These are phyloP conservation scores for Lycium ferocissimum DNA, from an alignment of 257 asterid species.

Conservation along the genomic window DNA sequence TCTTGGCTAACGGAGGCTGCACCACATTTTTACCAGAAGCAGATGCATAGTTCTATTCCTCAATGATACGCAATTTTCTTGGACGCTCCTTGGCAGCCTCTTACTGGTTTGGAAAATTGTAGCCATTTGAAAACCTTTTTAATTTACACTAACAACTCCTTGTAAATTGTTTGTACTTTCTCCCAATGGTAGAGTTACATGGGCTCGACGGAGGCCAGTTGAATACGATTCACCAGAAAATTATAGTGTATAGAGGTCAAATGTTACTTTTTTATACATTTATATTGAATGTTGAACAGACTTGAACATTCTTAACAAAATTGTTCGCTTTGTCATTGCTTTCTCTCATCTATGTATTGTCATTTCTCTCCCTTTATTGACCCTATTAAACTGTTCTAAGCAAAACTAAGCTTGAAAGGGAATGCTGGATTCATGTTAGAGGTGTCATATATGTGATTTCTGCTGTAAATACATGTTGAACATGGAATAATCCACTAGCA, in stretches of 20 bases:
- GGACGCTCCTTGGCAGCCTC: background rate
- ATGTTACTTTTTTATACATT: background rate
- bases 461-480: too few relatives aligned
- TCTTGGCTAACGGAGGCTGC: conserved; percentile 90
- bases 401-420: too few relatives aligned
- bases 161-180: background rate
- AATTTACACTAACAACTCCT: background rate
- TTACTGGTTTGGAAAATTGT: background rate
- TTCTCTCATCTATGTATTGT: background rate
- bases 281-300: background rate
- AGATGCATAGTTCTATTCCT: conserved; percentile 50
- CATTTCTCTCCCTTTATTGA: too few relatives aligned
- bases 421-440: too few relatives aligned
- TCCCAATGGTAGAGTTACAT: background rate
- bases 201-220: background rate
- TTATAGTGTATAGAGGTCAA: background rate
- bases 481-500: too few relatives aligned
- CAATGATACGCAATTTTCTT: conserved; percentile 41
- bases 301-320: background rate
- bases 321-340: background rate
- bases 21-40: conserved; percentile 86
- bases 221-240: background rate
- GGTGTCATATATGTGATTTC: too few relatives aligned
- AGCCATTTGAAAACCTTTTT: background rate
- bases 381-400: too few relatives aligned